Percentiles rank a stretch among this genome's conserved stretches.
Evolutionary conservation across 305 asterid genomes (phyloP).

Genomic region (Striga hermonthica): DNA sequence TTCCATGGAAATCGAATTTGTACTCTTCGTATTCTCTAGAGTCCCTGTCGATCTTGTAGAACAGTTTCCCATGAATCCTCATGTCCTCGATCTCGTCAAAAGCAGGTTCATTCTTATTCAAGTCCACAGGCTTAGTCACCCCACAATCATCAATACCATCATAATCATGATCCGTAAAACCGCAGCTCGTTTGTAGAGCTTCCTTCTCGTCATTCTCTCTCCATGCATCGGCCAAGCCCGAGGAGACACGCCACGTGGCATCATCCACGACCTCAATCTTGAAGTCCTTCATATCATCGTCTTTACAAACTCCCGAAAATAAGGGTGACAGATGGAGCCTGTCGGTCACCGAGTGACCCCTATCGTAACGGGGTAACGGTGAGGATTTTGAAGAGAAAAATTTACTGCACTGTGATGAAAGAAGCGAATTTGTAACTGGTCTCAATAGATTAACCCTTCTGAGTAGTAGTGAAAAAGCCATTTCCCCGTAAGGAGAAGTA

Average conservation of each 20-base stretch:
- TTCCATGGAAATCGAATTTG: conserved; percentile 63
- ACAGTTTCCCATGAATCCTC: conserved; percentile 71
- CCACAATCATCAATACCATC: conserved; percentile 16
- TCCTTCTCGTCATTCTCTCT: conserved; percentile 35
- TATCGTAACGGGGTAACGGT: conserved; percentile 26
- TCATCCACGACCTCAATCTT: conserved; percentile 61
- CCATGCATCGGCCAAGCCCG: conserved; percentile 65
- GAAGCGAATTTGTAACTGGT: conserved; percentile 29
- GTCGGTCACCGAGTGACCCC: conserved; percentile 32
- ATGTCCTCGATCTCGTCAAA: conserved; percentile 72
- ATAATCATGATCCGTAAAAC: conserved; percentile 27
- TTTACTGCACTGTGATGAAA: conserved; percentile 20
- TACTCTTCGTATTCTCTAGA: conserved; percentile 79
- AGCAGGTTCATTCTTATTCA: conserved; percentile 38
- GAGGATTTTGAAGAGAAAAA: conserved; percentile 31
- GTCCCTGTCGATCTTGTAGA: conserved; percentile 72
- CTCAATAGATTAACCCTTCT: conserved; percentile 33
- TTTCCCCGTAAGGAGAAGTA: conserved; percentile 16
- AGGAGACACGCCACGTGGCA: conserved; percentile 64
- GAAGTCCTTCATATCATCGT: conserved; percentile 35
- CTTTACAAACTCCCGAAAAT: conserved; percentile 33
- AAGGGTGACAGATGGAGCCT: conserved; percentile 57
- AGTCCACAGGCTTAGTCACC: conserved; percentile 28
- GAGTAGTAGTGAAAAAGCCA: conserved; percentile 35
- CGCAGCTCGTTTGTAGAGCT: conserved; percentile 25